Base-by-base conservation (phyloP, 441 rosid genomes). In the Adansonia madagascariensis region DNA sequence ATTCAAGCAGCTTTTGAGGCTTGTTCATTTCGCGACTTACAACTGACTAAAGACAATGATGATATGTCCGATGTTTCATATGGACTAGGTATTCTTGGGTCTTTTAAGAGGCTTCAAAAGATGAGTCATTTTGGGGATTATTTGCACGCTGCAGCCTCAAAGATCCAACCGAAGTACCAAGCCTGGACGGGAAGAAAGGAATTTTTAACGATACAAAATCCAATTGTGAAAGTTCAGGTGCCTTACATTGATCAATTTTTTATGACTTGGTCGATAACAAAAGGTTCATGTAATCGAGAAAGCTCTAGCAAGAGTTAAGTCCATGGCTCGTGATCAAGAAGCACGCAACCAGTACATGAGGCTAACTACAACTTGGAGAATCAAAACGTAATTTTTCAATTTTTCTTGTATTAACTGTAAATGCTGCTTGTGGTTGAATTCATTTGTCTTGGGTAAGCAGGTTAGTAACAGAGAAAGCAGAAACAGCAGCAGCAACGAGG, bases 151-250 rank as follows among this genome's bases (percentile, higher is more conserved):
- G 93, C 97, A 12, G 97, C 97, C 0, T 76, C 85, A 63, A 88
- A 80, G 75, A 92, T 94, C 79, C 98, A 92, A 84, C 87, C 87
- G 76, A 91, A 87, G 80, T 92, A 86, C 72, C 97, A 93, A n/a
- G 95, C 97, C 62, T 94, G 97, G 96, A 92, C 89, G 84, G 89
- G 92, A 78, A 90, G 97, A 73, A 91, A 85, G 80, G 97, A 94
- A 67, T 91, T 88, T 79, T 82, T 94, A 79, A 83, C 86, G 85
- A 88, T 88, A 53, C 89, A 95, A 15, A 84, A 84, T 62, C 86
- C 90, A 53, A 88, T 94, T 56, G 92, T 94, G 49, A 92, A 91
- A 85, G 80, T 92, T 78, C 98, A 94, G 97, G 98, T 90, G 82
- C 66, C 44, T 66, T 14, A 31, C 47, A 31, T 24, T 6, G n/a